Conservation (phyloP, 352 stramenopile species). For the Pythium guiyangense region DNA sequence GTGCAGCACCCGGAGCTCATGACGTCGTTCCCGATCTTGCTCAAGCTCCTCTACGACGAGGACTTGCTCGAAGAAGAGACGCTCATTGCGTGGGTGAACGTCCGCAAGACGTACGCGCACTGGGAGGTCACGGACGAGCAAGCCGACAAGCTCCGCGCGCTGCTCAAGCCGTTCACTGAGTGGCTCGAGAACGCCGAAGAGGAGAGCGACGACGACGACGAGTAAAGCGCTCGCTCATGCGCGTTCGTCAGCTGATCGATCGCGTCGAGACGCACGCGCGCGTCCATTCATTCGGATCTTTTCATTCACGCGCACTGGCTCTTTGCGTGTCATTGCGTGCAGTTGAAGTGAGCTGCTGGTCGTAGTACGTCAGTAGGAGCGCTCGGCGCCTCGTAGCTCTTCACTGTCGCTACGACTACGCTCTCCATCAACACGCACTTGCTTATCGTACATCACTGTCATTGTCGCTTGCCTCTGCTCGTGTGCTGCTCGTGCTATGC, state of each 20-base stretch:
- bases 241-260: background rate
- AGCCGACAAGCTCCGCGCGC: slow-evolving; percentile 74
- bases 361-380: too few relatives aligned
- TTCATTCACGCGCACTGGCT: background rate
- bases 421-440: too few relatives aligned
- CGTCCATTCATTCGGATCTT: background rate
- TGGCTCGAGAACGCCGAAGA: slow-evolving; percentile 97
- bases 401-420: too few relatives aligned
- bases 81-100: slow-evolving; percentile 91
- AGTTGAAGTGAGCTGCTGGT: too few relatives aligned
- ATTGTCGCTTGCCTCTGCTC: too few relatives aligned
- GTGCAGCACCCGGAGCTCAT: slow-evolving; percentile 81
- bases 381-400: too few relatives aligned
- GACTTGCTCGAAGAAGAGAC: slow-evolving; percentile 95
- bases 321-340: too few relatives aligned
- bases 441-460: too few relatives aligned
- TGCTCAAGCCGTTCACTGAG: slow-evolving; percentile 93
- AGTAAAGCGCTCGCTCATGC: slow-evolving; percentile 23
- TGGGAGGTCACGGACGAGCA: slow-evolving; percentile 88
- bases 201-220: slow-evolving; percentile 75
- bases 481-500: too few relatives aligned
- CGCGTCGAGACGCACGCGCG: background rate
- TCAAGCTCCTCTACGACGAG: slow-evolving; percentile 97
- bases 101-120: slow-evolving; percentile 79
- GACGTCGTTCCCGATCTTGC: slow-evolving; percentile 89